Conservation (phyloP, 1,139 yeast species). For the Diutina siamensis region DNA sequence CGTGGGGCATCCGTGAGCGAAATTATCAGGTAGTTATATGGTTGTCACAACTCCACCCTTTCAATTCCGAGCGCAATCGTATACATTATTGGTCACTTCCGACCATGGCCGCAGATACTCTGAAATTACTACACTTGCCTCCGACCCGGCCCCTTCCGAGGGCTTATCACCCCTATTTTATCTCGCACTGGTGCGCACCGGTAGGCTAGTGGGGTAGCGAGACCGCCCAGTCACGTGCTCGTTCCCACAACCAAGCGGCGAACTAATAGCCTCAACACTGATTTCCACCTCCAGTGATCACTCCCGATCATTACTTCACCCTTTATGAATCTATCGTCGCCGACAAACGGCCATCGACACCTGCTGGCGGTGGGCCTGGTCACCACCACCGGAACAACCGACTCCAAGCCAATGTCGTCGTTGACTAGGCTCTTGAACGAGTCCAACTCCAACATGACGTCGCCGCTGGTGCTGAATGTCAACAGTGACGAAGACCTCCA, state of each 20-base stretch:
- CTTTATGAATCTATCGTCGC: not conserved
- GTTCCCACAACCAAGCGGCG: not conserved
- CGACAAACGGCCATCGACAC: not conserved
- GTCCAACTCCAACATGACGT: slow-evolving; percentile 17
- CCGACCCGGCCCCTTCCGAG: too few species aligned
- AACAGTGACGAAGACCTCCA: not conserved
- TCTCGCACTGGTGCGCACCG: not conserved
- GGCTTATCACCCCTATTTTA: not conserved
- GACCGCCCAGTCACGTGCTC: not conserved
- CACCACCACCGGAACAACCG: not conserved
- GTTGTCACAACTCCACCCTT: too few species aligned
- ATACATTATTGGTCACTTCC: too few species aligned
- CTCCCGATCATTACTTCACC: not conserved
- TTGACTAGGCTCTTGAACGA: slow-evolving; percentile 33
- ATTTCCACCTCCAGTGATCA: too few species aligned
- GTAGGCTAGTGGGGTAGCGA: not conserved
- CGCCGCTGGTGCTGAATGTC: not conserved
- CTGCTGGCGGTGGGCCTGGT: too few species aligned
- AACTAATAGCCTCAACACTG: too few species aligned
- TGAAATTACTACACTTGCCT: too few species aligned
- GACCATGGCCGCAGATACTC: too few species aligned
- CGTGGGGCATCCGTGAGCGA: too few species aligned
- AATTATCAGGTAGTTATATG: too few species aligned
- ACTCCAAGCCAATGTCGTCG: slow-evolving; percentile 19
- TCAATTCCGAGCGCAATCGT: too few species aligned